Conservation (phyloP, 2,329 filamentous ascomycete genomes). For the Herpotrichia juniperi region DNA sequence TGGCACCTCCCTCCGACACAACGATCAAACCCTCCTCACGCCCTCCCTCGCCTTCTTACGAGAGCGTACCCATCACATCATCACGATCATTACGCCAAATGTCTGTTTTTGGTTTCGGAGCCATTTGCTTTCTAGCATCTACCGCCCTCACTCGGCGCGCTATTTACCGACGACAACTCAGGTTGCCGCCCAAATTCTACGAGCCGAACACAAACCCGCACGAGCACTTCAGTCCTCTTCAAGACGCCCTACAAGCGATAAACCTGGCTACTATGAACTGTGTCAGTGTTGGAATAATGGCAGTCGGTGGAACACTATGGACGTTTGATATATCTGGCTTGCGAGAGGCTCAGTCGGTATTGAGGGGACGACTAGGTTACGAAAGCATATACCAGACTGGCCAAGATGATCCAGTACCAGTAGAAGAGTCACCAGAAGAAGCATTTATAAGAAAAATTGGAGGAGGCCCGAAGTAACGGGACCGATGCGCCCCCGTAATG, state of each 20-base stretch:
- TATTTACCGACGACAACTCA: constrained; percentile 66
- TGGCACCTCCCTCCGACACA: constrained; percentile 27
- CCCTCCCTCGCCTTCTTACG: constrained; percentile 26
- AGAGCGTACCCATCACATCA: constrained; percentile 47
- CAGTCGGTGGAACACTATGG: constrained; percentile 75
- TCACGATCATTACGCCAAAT: constrained; percentile 66
- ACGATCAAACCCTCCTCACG: constrained; percentile 22
- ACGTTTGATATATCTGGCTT: constrained; percentile 71
- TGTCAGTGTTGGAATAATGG: constrained; percentile 74
- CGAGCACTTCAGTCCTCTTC: constrained; percentile 63
- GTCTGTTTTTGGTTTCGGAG: constrained; percentile 74
- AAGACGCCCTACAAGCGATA: constrained; percentile 82
- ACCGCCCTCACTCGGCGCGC: constrained; percentile 68
- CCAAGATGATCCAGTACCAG: constrained; percentile 26
- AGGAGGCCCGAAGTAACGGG: constrained; percentile 44
- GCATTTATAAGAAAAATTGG: constrained; percentile 54
- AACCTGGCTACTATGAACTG: constrained; percentile 89
- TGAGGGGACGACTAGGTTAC: constrained; percentile 61
- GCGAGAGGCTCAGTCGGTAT: constrained; percentile 65
- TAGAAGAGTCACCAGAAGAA: constrained; percentile 28
- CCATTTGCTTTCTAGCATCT: constrained; percentile 76
- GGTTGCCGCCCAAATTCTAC: constrained; percentile 74
- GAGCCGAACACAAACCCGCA: constrained; percentile 59
- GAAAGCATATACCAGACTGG: constrained; percentile 56
- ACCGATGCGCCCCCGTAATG: constrained; percentile 18